A percentile compares a stretch with the other conserved stretches of the same genome.
Evolutionary conservation across 2,329 filamentous ascomycete species (phyloP).

Genomic region (Gyromitra esculenta): DNA sequence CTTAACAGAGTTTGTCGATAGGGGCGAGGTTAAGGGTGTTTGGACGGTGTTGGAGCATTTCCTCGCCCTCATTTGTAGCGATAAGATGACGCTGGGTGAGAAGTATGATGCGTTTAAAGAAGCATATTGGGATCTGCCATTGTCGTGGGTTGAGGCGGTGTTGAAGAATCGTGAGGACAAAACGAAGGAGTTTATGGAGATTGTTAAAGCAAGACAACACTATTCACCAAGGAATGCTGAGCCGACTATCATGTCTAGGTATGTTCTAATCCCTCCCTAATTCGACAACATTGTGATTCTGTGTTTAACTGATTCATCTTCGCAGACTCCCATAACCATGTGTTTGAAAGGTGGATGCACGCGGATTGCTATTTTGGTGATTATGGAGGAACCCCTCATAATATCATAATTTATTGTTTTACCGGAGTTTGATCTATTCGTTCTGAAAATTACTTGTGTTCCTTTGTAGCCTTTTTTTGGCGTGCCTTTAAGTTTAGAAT

Average conservation of each 20-base stretch:
- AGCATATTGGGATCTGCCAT: constrained; percentile 91
- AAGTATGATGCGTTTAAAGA: constrained; percentile 85
- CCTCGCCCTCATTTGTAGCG: constrained; percentile 76
- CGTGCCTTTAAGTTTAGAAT: constrained; percentile 9
- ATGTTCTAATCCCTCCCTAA: constrained; percentile 14
- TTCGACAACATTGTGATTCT: background rate
- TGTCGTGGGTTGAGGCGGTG: constrained; percentile 95
- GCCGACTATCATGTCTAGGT: constrained; percentile 83
- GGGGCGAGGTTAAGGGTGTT: constrained; percentile 84
- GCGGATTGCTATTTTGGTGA: constrained; percentile 5
- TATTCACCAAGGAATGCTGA: constrained; percentile 77
- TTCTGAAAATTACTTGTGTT: constrained; percentile 21
- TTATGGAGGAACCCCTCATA: background rate
- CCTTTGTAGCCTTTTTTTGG: constrained; percentile 13
- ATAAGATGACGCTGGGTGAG: constrained; percentile 75
- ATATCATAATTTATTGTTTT: constrained; percentile 14
- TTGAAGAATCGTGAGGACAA: constrained; percentile 89
- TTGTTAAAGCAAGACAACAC: constrained; percentile 87
- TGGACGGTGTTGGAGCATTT: constrained; percentile 93
- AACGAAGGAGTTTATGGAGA: constrained; percentile 86
- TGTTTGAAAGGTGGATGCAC: background rate
- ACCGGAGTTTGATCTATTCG: constrained; percentile 11
- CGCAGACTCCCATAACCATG: constrained; percentile 12
- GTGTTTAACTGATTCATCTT: background rate
- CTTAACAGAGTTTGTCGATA: constrained; percentile 77